Conservation (phyloP, 2,329 filamentous ascomycete genomes). For the Verticillium klebahnii region DNA sequence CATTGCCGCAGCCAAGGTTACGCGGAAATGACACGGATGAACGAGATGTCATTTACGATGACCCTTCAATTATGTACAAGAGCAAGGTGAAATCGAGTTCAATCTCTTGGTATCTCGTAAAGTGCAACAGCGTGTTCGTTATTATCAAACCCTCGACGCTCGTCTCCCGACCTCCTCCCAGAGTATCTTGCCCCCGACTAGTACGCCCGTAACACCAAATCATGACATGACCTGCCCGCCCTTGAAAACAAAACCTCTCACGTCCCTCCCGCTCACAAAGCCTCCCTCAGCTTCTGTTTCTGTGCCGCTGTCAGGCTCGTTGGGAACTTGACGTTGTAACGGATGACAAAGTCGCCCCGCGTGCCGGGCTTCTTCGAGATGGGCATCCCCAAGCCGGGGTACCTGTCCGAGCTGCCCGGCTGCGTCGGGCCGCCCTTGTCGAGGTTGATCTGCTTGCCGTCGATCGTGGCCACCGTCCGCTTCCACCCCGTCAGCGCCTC, state of each 20-base stretch:
- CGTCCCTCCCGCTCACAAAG: slow-evolving; percentile 47
- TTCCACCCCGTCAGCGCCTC: slow-evolving; percentile 94
- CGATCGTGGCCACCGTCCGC: slow-evolving; percentile 87
- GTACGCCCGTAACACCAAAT: background rate
- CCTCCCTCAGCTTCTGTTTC: slow-evolving; percentile 75
- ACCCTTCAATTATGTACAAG: no score
- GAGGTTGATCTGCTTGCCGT: slow-evolving; percentile 78
- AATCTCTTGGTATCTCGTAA: background rate
- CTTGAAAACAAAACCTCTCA: background rate
- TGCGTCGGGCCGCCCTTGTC: slow-evolving; percentile 80
- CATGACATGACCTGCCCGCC: background rate
- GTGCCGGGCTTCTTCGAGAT: slow-evolving; percentile 82
- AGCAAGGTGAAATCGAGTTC: background rate
- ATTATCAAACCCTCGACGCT: background rate
- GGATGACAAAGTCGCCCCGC: slow-evolving; percentile 83
- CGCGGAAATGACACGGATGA: background rate
- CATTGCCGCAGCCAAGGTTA: background rate
- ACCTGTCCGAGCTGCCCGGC: slow-evolving; percentile 75
- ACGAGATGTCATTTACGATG: background rate
- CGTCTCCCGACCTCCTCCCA: background rate
- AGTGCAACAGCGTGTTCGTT: background rate
- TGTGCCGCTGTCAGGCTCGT: slow-evolving; percentile 69
- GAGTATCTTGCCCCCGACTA: background rate
- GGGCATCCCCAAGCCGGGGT: slow-evolving; percentile 88
- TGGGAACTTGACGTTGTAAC: slow-evolving; percentile 91